Base-by-base conservation (phyloP, 2,329 filamentous ascomycete genomes). In the Penicillium palitans region DNA sequence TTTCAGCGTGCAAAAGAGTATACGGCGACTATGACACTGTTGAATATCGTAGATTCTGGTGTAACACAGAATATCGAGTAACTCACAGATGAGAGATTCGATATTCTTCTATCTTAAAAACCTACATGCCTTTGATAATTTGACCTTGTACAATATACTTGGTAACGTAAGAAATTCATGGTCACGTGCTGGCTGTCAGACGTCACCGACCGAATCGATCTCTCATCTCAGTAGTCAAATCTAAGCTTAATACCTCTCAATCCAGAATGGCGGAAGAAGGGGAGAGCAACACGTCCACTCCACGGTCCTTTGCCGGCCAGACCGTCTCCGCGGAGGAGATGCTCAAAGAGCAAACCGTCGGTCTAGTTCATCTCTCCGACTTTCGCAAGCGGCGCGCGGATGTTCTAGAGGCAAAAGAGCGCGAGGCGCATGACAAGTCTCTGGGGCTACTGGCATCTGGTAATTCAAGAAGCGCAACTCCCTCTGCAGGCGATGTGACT, bases 381-480 rank as follows among this genome's bases (percentile, higher is more conserved):
- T 98, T 96, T 75, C 91, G 93, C 76, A 98, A 99, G 79, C 88
- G 95, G 59, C 91, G 93, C 75, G 93, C 92, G 67, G 91, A 97
- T 76, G 91, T 93, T n/a, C 81, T 96, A 48, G 93, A 97, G 74
- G 88, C 91, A 72, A 93, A 95, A 71, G 91, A 95, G 71, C 86
- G 90, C 69, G 91, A 95, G 69, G 88, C 86, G 13, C 86, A 87
- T 70, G 89, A 90, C 65, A 83, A 81, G 41, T 80, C 84, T 27
- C 71, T 83, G 12, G 76, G 77, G 2, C 72, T 76, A 60, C 68
- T 78, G 59, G 69, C 74, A 40, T 67, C 76, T 19, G 72, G 75
- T 63, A 77, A 72, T 54, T 83, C 81, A 53, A 80, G 83, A 55
- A 77, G 79, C 33, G 79, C 75, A 42, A 85, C 83, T 40, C 82